Conservation (phyloP, 1,284 basidiomycete species). For the Cutaneotrichosporon cutaneum region DNA sequence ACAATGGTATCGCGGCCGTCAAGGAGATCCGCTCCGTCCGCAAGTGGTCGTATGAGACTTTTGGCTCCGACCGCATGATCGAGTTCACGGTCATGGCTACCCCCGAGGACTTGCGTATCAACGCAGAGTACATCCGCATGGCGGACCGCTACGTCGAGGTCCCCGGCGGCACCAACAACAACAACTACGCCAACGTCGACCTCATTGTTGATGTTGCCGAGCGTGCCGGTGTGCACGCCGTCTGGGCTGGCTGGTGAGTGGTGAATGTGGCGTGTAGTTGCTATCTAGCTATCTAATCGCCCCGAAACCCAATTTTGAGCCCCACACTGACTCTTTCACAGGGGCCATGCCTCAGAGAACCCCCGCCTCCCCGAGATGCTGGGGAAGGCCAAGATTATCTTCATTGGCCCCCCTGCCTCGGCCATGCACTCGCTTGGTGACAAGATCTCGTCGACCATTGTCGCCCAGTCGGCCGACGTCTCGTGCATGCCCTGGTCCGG, state of each 20-base stretch:
- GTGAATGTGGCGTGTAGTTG: not conserved
- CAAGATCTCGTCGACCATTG: conserved; percentile 99
- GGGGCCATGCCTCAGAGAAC: conserved; percentile 98
- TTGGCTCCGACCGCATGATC: conserved; percentile 91
- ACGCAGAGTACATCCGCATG: conserved; percentile 99
- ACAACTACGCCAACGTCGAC: conserved; percentile 99
- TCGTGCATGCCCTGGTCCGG: conserved; percentile 99
- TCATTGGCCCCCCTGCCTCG: conserved; percentile 97
- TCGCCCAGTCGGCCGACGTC: conserved; percentile 95
- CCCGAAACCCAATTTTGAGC: not conserved
- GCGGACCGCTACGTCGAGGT: conserved; percentile 99
- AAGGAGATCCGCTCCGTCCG: conserved; percentile 99
- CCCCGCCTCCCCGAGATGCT: conserved; percentile 95
- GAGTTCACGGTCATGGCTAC: conserved; percentile 99
- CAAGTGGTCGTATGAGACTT: conserved; percentile 99
- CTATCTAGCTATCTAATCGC: conserved; percentile 14
- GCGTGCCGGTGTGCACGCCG: conserved; percentile 94
- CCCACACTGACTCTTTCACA: conserved; percentile 26
- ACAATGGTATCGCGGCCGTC: conserved; percentile 98
- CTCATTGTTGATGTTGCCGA: conserved; percentile 98
- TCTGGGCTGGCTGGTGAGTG: conserved; percentile 94
- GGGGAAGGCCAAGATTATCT: conserved; percentile 91
- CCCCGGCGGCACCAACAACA: conserved; percentile 97
- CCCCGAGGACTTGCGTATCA: conserved; percentile 91
- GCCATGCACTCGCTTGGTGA: conserved; percentile 99